Percentiles rank a stretch among this genome's conserved stretches.
These are phyloP conservation scores for Byssothecium circinans DNA, from an alignment of 2,329 filamentous ascomycete genomes.

Conservation along the genomic window DNA sequence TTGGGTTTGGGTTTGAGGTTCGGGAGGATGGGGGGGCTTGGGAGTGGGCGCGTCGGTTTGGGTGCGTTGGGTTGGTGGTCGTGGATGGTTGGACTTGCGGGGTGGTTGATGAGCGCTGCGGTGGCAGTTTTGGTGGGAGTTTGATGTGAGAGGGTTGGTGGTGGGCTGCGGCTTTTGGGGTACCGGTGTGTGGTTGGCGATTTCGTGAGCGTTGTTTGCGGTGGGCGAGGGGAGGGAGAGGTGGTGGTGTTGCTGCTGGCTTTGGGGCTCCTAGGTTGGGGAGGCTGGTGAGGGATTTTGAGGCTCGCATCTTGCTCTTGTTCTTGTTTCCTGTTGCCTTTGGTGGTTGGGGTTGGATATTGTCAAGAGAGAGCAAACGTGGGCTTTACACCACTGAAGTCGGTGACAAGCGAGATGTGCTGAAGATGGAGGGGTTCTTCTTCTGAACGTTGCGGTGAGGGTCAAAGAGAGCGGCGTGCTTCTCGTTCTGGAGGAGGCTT, in stretches of 20 bases:
- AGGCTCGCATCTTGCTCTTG: neutral
- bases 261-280: neutral
- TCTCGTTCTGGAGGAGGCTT: neutral
- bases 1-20: neutral
- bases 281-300: neutral
- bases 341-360: neutral
- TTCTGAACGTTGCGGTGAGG: no score
- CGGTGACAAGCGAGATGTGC: no score
- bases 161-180: neutral
- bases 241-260: neutral
- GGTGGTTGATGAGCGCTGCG: neutral
- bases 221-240: neutral
- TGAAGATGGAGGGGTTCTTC: no score
- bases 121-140: neutral
- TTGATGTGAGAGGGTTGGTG: neutral
- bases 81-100: neutral
- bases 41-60: neutral
- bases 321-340: neutral
- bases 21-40: no score
- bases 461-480: neutral
- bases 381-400: no score
- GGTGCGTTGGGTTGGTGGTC: no score
- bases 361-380: no score
- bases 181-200: neutral
- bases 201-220: neutral